Evolutionary conservation across 2,329 filamentous ascomycete genomes (phyloP).

Genomic region (Gaeumannomyces sp.): DNA sequence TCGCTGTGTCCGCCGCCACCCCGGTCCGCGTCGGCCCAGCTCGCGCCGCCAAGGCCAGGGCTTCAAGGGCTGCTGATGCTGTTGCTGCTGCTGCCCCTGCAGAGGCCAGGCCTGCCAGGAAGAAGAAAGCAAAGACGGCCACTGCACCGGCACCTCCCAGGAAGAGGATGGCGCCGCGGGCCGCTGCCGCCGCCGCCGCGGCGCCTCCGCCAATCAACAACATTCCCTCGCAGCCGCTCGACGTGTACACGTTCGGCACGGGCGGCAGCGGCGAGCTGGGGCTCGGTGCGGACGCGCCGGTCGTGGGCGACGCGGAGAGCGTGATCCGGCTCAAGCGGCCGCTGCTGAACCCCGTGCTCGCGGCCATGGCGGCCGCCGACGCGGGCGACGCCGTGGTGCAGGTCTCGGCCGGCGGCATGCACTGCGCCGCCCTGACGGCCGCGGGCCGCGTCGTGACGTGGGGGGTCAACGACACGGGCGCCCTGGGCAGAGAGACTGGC

Average conservation of each 20-base stretch:
- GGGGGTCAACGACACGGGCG: constrained; percentile 65
- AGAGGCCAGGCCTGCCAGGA: too few species aligned
- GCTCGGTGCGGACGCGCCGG: constrained; percentile 7
- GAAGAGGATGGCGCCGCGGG: too few species aligned
- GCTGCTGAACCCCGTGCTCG: constrained; percentile 10
- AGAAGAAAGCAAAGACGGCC: too few species aligned
- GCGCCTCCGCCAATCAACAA: not conserved
- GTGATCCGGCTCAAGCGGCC: constrained; percentile 3
- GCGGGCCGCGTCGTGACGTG: constrained; percentile 63
- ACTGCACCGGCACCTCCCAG: too few species aligned
- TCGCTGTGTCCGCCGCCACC: too few species aligned
- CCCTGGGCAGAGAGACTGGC: constrained; percentile 55
- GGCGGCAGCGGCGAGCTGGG: constrained; percentile 14
- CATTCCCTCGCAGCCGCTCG: constrained; percentile 7
- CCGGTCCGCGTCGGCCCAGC: too few species aligned
- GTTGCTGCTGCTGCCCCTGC: too few species aligned
- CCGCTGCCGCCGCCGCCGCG: not conserved
- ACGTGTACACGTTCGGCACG: constrained; percentile 13
- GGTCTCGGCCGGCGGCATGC: constrained; percentile 62
- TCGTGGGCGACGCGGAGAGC: not conserved
- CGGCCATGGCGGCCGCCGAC: too few species aligned
- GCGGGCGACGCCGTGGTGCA: constrained; percentile 41
- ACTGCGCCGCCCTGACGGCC: constrained; percentile 57
- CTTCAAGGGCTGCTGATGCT: too few species aligned
- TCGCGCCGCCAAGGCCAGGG: too few species aligned